Evolutionary conservation across 202 grass and related monocot species (phyloP), one percentile per base, ranked within the genome.

Genomic region (Zoysia matrella): DNA sequence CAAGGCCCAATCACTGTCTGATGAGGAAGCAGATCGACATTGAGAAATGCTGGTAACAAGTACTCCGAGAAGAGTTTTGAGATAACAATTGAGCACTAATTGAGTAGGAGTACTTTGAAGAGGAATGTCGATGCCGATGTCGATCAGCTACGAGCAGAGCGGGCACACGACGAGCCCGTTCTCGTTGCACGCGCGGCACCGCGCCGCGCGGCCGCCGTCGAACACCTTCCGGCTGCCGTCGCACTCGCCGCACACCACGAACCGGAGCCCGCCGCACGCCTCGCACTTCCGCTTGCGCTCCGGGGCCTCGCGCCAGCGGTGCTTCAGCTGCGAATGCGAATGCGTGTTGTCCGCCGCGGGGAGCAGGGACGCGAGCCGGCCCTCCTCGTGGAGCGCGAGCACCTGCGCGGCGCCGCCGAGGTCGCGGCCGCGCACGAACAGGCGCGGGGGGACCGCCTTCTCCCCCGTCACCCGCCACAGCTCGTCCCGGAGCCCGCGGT

Each of bases 401-500:
- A 92, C 91, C 80, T 95, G 89, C 3, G 87, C 80, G 0, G 89
- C 90, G 10, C 90, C 90, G 11, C 92, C 95, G 60, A 95, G 69
- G 73, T 95, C 88, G 39, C 60, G 88, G 3, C 95, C 92, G n/a
- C 78, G 80, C 16, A 89, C 89, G 83, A 98, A 98, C 52, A 98
- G 82, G 16, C 88, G 80, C 44, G 95, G 95, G 1, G 91, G 92
- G 7, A 86, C 88, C 22, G 89, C 89, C 58, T 65, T 79, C 60
- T 88, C 88, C 8, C 77, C 92, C 2, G 74, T n/a, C 4, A 66
- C 46, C 47, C 57, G 56, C 86, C 87, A 91, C 65, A 98, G 86
- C 84, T 98, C 88, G 76, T 93, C 95, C 74, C 89, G 80, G 78
- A 91, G 93, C 1, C 90, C 95, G 6, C 85, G 73, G 82, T 95